A percentile compares a stretch with the other conserved stretches of the same genome.
Conservation (phyloP, 345 rosid genomes). For the Physaria fendleri region DNA sequence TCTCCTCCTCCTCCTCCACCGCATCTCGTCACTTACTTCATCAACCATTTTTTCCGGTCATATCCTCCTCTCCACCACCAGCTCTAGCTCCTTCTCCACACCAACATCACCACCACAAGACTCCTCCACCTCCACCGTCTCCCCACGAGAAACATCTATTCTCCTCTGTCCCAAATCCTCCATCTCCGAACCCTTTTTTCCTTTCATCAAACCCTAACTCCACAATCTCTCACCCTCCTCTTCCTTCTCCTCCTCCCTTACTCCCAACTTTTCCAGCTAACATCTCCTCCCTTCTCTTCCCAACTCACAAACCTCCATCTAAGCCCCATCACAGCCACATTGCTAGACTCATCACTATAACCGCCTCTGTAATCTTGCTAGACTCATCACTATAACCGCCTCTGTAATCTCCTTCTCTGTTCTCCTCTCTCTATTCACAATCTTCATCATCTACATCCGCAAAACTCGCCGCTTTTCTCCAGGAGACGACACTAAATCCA, state of each 20-base stretch:
- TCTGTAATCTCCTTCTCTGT: constrained; percentile 50
- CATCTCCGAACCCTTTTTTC: constrained; percentile 40
- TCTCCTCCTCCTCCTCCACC: constrained; percentile 24
- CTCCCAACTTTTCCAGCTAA: constrained; percentile 85
- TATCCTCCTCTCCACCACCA: constrained; percentile 34
- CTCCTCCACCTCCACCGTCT: constrained; percentile 23
- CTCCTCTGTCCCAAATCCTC: constrained; percentile 30
- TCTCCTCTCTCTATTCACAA: constrained; percentile 37
- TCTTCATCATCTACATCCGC: constrained; percentile 37
- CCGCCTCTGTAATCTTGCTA: constrained; percentile 29
- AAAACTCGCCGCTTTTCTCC: constrained; percentile 33
- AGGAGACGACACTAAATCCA: constrained; percentile 33
- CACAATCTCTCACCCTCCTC: constrained; percentile 20
- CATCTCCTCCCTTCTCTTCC: constrained; percentile 69
- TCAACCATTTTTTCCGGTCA: constrained; percentile 55
- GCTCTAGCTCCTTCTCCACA: too few species aligned
- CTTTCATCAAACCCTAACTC: constrained; percentile 32
- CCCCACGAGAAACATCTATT: constrained; percentile 55
- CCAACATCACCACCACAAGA: constrained; percentile 30
- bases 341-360: too few species aligned
- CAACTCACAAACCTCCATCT: constrained; percentile 33
- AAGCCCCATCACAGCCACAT: constrained; percentile 24
- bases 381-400: constrained; percentile 42
- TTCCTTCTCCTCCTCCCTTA: constrained; percentile 41
- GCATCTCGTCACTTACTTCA: constrained; percentile 57